Evolutionary conservation across 208 protist species (phyloP), one percentile per base, ranked within the genome.

Genomic region (Naegleria lovaniensis): DNA sequence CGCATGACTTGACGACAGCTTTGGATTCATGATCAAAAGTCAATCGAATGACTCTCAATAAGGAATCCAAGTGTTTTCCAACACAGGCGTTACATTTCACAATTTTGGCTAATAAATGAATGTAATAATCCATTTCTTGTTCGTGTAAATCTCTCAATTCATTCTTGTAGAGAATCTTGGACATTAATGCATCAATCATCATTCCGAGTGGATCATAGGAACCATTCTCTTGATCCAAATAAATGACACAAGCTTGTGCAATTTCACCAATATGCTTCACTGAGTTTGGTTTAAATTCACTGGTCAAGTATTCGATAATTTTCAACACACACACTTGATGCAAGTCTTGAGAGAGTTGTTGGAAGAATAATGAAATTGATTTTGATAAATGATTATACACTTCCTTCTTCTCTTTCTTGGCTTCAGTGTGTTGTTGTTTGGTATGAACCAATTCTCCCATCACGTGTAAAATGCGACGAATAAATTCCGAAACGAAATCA

Each of bases 141-240:
- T 67, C 48, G 5, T 41, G 51, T 29, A 89, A 89, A 40, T 89
- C 9, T 6, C 59, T 38, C 29, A 89, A 67, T 89, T 89, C 15
- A 41, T 25, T 25, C 36, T n/a, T 36, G 13, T 89, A 29, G 0
- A 15, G 6, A 22, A 89, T 7, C 59, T 67, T 89, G 25, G 19
- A 36, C 0, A 87, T 13, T 0, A 89, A 67, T 39, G 36, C 5
- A 41, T 58, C 25, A 16, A 67, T 7, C 36, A 86, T 51, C 36
- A 86, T 36, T 36, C 67, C 67, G 7, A 79, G n/a, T 39, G 85
- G 85, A 88, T 88, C 85, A 58, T 88, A 88, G n/a, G 19, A 38
- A 58, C 25, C 33, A 52, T 9, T 29, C 13, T 6, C 11, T 13
- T 51, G 1, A 40, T 29, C 6, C 13, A 58, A 29, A 58, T 58